A percentile compares a stretch with the other conserved stretches of the same genome.
Evolutionary conservation across 2,329 filamentous ascomycete genomes (phyloP).

Genomic region (Botryotinia convoluta): DNA sequence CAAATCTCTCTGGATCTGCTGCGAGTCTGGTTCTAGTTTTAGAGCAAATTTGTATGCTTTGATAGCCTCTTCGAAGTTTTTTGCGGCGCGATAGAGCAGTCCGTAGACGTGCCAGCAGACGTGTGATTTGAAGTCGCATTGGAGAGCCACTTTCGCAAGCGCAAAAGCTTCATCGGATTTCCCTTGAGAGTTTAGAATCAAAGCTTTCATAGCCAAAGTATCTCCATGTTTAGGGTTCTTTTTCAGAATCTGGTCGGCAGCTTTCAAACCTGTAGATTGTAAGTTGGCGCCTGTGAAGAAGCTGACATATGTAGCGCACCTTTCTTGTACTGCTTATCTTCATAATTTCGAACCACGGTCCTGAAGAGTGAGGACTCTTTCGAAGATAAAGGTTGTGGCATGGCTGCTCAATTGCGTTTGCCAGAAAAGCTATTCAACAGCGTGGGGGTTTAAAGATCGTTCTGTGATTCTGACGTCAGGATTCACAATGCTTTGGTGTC

Average conservation of each 20-base stretch:
- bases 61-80: constrained; percentile 98
- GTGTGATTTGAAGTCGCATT: constrained; percentile 97
- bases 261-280: constrained; percentile 68
- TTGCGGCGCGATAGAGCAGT: constrained; percentile 84
- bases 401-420: constrained; percentile 39
- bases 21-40: constrained; percentile 87
- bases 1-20: constrained; percentile 90
- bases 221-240: constrained; percentile 96
- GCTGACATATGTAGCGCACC: constrained; percentile 43
- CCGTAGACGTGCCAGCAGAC: constrained; percentile 99
- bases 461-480: constrained; percentile 9
- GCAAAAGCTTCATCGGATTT: constrained; percentile 93
- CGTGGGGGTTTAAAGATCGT: constrained; percentile 5
- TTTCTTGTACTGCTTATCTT: constrained; percentile 97
- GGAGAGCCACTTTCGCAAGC: constrained; percentile 86
- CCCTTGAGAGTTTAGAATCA: constrained; percentile 90
- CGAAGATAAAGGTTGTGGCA: constrained; percentile 72
- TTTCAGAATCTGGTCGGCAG: constrained; percentile 91
- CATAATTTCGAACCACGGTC: constrained; percentile 92
- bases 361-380: constrained; percentile 95
- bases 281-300: constrained; percentile 24
- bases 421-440: constrained; percentile 7
- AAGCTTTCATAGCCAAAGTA: constrained; percentile 97
- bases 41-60: constrained; percentile 98
- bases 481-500: not conserved